Evolutionary conservation across 306 rosid species (phyloP), one percentile per base, ranked within the genome.

Genomic region (Ochetophila trinervis): DNA sequence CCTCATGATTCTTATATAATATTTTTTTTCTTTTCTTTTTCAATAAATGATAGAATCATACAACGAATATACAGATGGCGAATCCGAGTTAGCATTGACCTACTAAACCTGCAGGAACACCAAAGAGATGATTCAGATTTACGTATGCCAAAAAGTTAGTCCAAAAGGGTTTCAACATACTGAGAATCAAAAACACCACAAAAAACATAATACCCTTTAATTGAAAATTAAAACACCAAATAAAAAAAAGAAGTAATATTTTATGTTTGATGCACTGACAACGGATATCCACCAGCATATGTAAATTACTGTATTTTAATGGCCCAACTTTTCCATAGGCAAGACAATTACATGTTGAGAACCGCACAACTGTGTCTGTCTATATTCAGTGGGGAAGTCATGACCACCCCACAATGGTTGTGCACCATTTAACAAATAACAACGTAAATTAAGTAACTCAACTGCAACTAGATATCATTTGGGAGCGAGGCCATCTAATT

Each of bases 61-160:
- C 77, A 84, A 80, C 8, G 83, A 81, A 79, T 85, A 80, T 85
- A 89, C 94, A 87, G 78, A 83, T 61, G 86, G 74, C 77, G 78
- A 65, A 70, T 81, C 91, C 83, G 82, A 77, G 77, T 80, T 86
- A 84, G 87, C 87, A 70, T 82, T 84, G 85, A 66, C 78, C 68
- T 66, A 75, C 85, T 80, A 83, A 79, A 87, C 96, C 96, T 89
- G 96, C 94, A 89, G 76, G 83, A 74, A 83, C 81, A 85, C 51
- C 82, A 89, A 86, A 84, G 76, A 84, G 82, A 83, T 73, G 76
- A 75, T 85, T 89, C 89, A 89, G 96, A 79, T 78, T 57, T 69
- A 76, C 65, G 65, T 67, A 67, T 57, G 77, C 92, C 74, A 58
- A 27, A 27, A 74, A 56, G 57, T 62, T 68, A 60, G 71, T 63